Percentiles rank a stretch among this genome's conserved stretches.
phyloP scores from a whole-genome alignment of 345 rosid genomes.

The Conringia planisiliqua region DNA sequence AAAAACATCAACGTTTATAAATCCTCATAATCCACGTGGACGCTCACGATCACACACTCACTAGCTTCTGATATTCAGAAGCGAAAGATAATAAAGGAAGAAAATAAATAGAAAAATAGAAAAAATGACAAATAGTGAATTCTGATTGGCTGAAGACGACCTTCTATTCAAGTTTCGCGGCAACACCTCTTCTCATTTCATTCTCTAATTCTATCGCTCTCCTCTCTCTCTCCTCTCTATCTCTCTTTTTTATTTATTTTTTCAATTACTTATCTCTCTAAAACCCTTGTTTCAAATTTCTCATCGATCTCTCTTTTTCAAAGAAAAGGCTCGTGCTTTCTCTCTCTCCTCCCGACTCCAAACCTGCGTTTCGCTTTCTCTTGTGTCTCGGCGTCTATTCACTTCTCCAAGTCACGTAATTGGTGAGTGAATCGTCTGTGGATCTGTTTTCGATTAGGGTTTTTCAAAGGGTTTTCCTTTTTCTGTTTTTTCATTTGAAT shows the following conservation, averaged over 20 bases:
- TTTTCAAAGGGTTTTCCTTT: constrained; percentile 17
- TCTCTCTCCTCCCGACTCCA: not conserved
- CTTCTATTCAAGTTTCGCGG: constrained; percentile 92
- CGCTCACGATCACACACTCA: not conserved
- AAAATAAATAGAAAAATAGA: not conserved
- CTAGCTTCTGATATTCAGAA: not conserved
- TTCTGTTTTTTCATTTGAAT: not conserved
- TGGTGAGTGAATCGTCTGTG: constrained; percentile 30
- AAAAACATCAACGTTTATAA: not conserved
- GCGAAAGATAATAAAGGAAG: not conserved
- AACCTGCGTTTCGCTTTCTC: not conserved
- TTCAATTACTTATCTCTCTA: constrained; percentile 17
- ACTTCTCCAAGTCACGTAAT: constrained; percentile 7
- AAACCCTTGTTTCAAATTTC: constrained; percentile 19
- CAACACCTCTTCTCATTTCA: constrained; percentile 39
- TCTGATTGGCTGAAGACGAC: constrained; percentile 33
- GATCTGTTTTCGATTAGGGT: constrained; percentile 53
- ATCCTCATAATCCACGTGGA: not conserved
- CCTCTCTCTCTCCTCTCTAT: constrained; percentile 14
- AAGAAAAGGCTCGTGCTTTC: constrained; percentile 26
- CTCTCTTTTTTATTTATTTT: too few relatives aligned
- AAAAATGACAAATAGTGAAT: not conserved
- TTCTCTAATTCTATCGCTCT: not conserved
- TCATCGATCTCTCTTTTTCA: constrained; percentile 19
- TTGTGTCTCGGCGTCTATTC: constrained; percentile 10